phyloP scores from a whole-genome alignment of 2,329 filamentous ascomycete genomes.

The Alternaria metachromatica region DNA sequence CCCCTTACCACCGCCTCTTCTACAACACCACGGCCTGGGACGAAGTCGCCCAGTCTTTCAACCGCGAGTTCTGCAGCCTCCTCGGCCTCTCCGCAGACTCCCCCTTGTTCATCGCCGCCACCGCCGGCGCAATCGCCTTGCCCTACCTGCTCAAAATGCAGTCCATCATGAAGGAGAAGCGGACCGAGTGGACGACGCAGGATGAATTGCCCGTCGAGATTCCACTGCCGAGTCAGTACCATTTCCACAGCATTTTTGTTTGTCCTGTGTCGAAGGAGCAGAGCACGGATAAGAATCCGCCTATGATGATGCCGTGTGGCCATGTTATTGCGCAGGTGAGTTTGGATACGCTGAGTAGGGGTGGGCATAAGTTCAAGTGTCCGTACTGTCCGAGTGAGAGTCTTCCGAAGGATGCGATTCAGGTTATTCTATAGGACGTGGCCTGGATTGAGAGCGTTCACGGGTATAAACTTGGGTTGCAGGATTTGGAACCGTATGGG shows the following conservation, averaged over 20 bases:
- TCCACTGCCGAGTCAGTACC: conserved; percentile 67
- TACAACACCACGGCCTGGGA: conserved; percentile 78
- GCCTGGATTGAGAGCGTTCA: background rate
- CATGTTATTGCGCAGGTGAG: conserved; percentile 91
- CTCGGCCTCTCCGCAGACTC: conserved; percentile 90
- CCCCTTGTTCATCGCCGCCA: conserved; percentile 89
- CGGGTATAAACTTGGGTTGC: background rate
- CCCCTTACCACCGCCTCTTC: conserved; percentile 82
- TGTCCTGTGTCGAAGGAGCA: conserved; percentile 98
- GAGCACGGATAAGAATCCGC: conserved; percentile 88
- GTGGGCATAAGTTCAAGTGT: conserved; percentile 80
- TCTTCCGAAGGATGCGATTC: conserved; percentile 71
- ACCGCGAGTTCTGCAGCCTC: conserved; percentile 90
- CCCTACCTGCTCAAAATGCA: conserved; percentile 89
- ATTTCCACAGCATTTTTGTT: conserved; percentile 96
- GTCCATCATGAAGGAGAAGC: conserved; percentile 83
- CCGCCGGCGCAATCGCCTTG: conserved; percentile 88
- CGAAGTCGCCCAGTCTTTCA: conserved; percentile 86
- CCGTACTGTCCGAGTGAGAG: conserved; percentile 94
- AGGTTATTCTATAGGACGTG: conserved; percentile 39
- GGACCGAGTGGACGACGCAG: conserved; percentile 92
- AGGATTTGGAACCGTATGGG: background rate
- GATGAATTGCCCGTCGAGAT: conserved; percentile 86
- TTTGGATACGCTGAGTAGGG: conserved; percentile 79
- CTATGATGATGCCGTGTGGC: conserved; percentile 95